Conservation (phyloP, 192 early-diverging fungal species). For the Coemansia reversa region DNA sequence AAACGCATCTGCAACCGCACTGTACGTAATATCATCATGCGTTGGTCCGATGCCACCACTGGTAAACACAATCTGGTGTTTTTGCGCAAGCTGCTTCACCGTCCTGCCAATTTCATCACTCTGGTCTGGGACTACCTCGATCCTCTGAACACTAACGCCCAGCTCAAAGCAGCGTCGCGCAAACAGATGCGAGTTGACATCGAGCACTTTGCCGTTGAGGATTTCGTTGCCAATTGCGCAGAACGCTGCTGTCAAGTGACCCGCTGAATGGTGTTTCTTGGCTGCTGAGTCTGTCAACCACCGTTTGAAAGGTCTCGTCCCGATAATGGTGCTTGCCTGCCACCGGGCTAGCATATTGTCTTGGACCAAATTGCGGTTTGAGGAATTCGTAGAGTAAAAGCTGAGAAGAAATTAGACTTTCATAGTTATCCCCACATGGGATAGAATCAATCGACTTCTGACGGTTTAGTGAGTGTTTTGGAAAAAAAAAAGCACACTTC, state of each 20-base stretch:
- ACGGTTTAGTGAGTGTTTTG: no score
- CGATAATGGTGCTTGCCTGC: neutral
- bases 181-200: slow-evolving; percentile 61
- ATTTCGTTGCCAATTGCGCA: slow-evolving; percentile 76
- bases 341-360: no score
- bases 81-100: slow-evolving; percentile 50
- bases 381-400: neutral
- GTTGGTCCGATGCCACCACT: slow-evolving; percentile 75
- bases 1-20: slow-evolving; percentile 62
- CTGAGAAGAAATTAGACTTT: neutral
- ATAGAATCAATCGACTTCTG: no score
- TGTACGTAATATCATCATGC: slow-evolving; percentile 70
- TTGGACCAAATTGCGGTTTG: no score
- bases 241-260: slow-evolving; percentile 46
- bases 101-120: slow-evolving; percentile 44
- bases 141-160: slow-evolving; percentile 59
- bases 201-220: slow-evolving; percentile 67
- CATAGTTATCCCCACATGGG: no score
- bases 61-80: slow-evolving; percentile 65
- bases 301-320: neutral
- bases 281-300: neutral
- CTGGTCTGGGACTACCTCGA: slow-evolving; percentile 56
- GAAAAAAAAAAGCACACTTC: neutral
- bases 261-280: neutral
- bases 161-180: slow-evolving; percentile 62